Conservation (phyloP, 768 basidiomycete genomes). For the Kwoniella europaea region DNA sequence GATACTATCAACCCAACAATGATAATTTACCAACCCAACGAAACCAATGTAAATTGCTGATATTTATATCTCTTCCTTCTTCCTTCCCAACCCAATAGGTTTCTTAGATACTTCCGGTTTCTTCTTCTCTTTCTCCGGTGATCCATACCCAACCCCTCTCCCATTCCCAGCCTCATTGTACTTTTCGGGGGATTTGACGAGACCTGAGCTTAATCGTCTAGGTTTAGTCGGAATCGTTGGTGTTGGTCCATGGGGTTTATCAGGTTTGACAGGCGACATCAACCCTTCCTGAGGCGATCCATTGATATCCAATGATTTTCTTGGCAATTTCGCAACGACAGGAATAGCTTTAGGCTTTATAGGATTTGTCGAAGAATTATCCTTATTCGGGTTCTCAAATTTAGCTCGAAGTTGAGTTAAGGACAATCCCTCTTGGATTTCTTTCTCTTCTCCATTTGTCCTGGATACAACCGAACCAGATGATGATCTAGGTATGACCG, state of each 20-base stretch:
- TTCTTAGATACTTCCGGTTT: slow-evolving; percentile 25
- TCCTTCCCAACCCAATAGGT: slow-evolving; percentile 24
- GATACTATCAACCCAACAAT: too few relatives aligned
- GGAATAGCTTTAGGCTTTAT: not conserved
- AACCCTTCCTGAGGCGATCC: slow-evolving; percentile 36
- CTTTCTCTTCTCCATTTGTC: not conserved
- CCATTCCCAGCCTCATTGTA: not conserved
- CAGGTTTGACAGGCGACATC: slow-evolving; percentile 28
- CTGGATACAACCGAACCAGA: not conserved
- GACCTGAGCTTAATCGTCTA: slow-evolving; percentile 10
- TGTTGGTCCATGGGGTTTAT: not conserved
- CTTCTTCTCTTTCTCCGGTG: slow-evolving; percentile 16
- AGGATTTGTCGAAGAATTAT: not conserved
- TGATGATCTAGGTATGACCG: slow-evolving; percentile 7
- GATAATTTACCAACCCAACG: too few relatives aligned
- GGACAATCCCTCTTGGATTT: not conserved
- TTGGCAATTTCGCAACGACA: not conserved
- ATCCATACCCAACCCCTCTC: not conserved
- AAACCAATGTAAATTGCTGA: too few relatives aligned
- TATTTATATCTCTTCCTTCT: not conserved
- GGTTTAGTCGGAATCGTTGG: slow-evolving; percentile 14
- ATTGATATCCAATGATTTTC: slow-evolving; percentile 32
- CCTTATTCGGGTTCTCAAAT: not conserved
- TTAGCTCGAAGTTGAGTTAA: slow-evolving; percentile 3
- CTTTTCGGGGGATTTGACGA: not conserved